Evolutionary conservation across 2,329 filamentous ascomycete genomes (phyloP).

Genomic region (Berkeleyomyces basicola): DNA sequence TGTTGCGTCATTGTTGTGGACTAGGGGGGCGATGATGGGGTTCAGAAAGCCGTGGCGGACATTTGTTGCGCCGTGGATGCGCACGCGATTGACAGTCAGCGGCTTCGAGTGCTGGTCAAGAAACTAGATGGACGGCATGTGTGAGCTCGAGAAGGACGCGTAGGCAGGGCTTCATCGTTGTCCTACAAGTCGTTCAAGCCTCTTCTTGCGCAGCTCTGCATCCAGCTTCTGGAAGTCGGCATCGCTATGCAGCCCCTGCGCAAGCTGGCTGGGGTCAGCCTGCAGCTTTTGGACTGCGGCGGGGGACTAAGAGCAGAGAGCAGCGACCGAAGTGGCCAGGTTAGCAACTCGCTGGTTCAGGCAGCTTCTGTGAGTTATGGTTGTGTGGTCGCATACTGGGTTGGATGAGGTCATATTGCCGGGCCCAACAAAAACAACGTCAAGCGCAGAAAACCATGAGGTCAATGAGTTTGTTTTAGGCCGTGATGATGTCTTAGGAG

Average conservation of each 20-base stretch:
- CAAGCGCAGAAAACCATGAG: background rate
- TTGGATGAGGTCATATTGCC: background rate
- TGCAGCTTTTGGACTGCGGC: slow-evolving; percentile 8
- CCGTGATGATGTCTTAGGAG: background rate
- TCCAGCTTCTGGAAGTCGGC: slow-evolving; percentile 14
- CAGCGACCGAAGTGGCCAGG: background rate
- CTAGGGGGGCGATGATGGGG: slow-evolving; percentile 59
- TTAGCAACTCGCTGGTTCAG: background rate
- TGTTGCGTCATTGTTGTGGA: slow-evolving; percentile 43
- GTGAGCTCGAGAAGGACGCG: background rate
- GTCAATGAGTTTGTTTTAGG: background rate
- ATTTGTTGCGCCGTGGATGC: slow-evolving; percentile 61
- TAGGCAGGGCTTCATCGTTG: background rate
- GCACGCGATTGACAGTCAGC: slow-evolving; percentile 51
- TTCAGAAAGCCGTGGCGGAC: slow-evolving; percentile 77
- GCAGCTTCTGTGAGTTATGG: background rate
- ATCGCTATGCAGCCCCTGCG: slow-evolving; percentile 13
- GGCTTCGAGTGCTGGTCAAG: slow-evolving; percentile 72
- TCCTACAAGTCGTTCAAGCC: slow-evolving; percentile 14
- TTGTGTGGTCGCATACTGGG: background rate
- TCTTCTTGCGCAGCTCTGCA: slow-evolving; percentile 13
- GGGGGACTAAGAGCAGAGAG: background rate
- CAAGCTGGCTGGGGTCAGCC: slow-evolving; percentile 11
- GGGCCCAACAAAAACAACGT: background rate
- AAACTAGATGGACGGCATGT: slow-evolving; percentile 34